Conservation (phyloP, 148 eudicot species). For the Tetragonia tetragonoides region DNA sequence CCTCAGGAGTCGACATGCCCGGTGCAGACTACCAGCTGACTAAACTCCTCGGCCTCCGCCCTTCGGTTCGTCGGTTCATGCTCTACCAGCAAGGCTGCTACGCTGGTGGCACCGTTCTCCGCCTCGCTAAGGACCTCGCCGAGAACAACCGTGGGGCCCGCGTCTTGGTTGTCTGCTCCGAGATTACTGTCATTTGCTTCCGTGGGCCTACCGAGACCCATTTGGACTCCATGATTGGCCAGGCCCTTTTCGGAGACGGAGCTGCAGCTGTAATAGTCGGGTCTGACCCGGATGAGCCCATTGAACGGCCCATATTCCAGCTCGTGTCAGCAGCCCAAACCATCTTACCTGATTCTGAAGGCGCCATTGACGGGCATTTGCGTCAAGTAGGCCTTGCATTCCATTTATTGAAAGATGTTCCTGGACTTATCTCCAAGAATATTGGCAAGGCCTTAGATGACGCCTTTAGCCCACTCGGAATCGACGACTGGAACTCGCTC, state of each 20-base stretch:
- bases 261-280: constrained; percentile 4
- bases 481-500: constrained; percentile 9
- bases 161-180: background rate
- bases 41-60: background rate
- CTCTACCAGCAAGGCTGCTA: constrained; percentile 2
- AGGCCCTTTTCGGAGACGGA: constrained; percentile 3
- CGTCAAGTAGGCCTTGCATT: background rate
- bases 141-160: constrained; percentile 14
- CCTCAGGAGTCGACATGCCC: constrained; percentile 3
- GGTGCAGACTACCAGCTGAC: constrained; percentile 8
- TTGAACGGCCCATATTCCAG: constrained; percentile 2
- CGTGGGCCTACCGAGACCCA: constrained; percentile 12
- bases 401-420: constrained; percentile 2
- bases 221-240: background rate
- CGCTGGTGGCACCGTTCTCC: constrained; percentile 8
- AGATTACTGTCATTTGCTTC: background rate
- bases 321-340: constrained; percentile 1
- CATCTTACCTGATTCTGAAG: background rate
- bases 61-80: background rate
- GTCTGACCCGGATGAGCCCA: constrained; percentile 5
- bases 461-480: background rate
- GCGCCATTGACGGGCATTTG: constrained; percentile 4
- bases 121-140: constrained; percentile 7
- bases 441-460: background rate
- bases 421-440: background rate